These are phyloP conservation scores for Pseudogymnoascus sp. DNA, from an alignment of 2,329 filamentous ascomycete genomes.

Conservation along the genomic window DNA sequence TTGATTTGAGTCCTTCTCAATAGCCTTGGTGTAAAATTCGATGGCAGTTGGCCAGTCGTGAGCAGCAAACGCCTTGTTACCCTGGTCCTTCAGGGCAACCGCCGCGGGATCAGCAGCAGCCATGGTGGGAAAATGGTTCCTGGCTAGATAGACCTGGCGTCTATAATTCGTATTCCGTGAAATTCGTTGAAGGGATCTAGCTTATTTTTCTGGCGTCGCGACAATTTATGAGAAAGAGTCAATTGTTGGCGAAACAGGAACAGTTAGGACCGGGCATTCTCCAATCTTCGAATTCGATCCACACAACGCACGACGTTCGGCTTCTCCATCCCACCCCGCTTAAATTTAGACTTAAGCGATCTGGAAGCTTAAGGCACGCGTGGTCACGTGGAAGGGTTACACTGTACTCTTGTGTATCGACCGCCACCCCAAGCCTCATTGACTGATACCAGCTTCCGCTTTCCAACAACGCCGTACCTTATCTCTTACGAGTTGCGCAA, in stretches of 20 bases:
- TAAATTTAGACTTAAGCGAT: slow-evolving; percentile 10
- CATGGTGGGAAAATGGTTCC: background rate
- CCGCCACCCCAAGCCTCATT: background rate
- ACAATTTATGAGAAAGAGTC: background rate
- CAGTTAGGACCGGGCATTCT: background rate
- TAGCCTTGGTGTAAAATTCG: slow-evolving; percentile 79
- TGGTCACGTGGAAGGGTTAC: background rate
- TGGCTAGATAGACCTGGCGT: background rate
- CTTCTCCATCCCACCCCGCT: background rate
- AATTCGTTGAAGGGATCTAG: background rate
- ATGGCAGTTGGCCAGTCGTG: slow-evolving; percentile 83
- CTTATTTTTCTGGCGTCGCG: background rate
- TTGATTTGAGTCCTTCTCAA: slow-evolving; percentile 73
- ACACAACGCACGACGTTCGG: background rate
- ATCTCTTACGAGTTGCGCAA: background rate
- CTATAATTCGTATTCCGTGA: background rate
- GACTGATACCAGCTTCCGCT: background rate
- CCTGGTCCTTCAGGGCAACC: slow-evolving; percentile 79
- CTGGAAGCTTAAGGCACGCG: slow-evolving; percentile 7
- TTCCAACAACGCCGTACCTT: background rate
- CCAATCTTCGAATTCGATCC: slow-evolving; percentile 9
- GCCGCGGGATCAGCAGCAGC: slow-evolving; percentile 37
- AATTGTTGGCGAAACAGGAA: background rate
- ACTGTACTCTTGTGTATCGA: background rate
- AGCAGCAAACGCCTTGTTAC: slow-evolving; percentile 83